Base-by-base conservation (phyloP, 176 grass and related monocot genomes). In the Oryza longistaminata region DNA sequence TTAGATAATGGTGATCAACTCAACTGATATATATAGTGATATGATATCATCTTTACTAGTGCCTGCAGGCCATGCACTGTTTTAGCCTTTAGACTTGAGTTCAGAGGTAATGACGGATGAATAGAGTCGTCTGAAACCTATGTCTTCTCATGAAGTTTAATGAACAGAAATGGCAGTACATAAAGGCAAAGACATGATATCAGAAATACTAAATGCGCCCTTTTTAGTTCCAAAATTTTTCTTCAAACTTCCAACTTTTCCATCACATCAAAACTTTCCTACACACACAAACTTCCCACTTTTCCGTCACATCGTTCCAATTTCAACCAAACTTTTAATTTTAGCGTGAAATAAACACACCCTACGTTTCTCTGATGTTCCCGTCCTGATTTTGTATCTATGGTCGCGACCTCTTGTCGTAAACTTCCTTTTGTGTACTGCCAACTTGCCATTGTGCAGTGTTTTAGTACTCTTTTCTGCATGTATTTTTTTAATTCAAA, bases 161-260 rank as follows among this genome's bases (percentile, higher is more conserved):
- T 12, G 60, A 43, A 16, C 31, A 43, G 17, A 46, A 24, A 67
- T 39, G 53, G n/a, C 74, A 73, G 67, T 7, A 73, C 45, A 46
- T 53, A 60, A 33, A 80, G 49, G 81, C 33, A 55, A 74, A 84
- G 17, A 22, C 53, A 75, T 10, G 19, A 26, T 45, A 53, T 52
- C 43, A 27, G 11, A 52, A 88, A 66, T 83, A 31, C 29, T 31
- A 17, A 78, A 73, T 83, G 58, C 12, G n/a, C n/a, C n/a, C n/a
- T n/a, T n/a, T n/a, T n/a, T n/a, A n/a, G n/a, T n/a, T n/a, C n/a
- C n/a, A n/a, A n/a, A n/a, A n/a, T n/a, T n/a, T n/a, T n/a, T n/a
- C n/a, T n/a, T n/a, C n/a, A n/a, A n/a, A n/a, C n/a, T n/a, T n/a
- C n/a, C n/a, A n/a, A n/a, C n/a, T n/a, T n/a, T n/a, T n/a, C n/a